phyloP scores from a whole-genome alignment of 768 basidiomycete species.

The Rubroboletus pulcherrimus region DNA sequence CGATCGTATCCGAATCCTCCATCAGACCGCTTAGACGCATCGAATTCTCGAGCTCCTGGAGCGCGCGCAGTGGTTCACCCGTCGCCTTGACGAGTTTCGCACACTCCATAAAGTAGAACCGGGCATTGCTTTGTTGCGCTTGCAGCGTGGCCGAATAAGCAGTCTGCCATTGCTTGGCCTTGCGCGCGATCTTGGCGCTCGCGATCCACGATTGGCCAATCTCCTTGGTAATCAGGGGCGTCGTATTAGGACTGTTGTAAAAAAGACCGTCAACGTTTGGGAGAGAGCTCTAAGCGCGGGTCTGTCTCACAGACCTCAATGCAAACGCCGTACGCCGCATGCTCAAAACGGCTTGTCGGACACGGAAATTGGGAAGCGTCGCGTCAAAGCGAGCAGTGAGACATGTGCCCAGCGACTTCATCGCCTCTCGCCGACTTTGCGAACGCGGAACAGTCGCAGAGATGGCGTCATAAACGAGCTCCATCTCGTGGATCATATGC shows the following conservation, averaged over 20 bases:
- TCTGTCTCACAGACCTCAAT: conserved; percentile 51
- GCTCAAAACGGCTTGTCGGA: conserved; percentile 83
- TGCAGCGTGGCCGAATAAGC: conserved; percentile 95
- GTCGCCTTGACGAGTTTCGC: conserved; percentile 79
- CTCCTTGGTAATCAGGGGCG: conserved; percentile 45
- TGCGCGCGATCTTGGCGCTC: conserved; percentile 94
- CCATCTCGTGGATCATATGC: conserved; percentile 84
- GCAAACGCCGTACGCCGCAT: conserved; percentile 84
- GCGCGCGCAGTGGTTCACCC: conserved; percentile 78
- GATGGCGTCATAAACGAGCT: conserved; percentile 53
- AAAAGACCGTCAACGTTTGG: conserved; percentile 7
- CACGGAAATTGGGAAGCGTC: conserved; percentile 83
- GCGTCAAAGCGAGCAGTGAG: conserved; percentile 67
- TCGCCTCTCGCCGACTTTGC: conserved; percentile 38
- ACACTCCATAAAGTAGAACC: conserved; percentile 84
- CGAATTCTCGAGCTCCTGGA: conserved; percentile 80
- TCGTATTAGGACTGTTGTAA: conserved; percentile 19
- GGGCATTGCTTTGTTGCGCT: conserved; percentile 67
- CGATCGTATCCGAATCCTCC: conserved; percentile 45
- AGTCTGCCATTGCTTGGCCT: conserved; percentile 93
- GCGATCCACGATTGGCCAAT: conserved; percentile 86
- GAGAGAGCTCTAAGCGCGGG: neutral
- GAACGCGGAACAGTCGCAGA: conserved; percentile 37
- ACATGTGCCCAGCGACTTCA: conserved; percentile 34
- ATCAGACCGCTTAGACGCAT: conserved; percentile 53